Evolutionary conservation across 106 monocot genomes (phyloP).

Genomic region (Amphibolis antarctica): DNA sequence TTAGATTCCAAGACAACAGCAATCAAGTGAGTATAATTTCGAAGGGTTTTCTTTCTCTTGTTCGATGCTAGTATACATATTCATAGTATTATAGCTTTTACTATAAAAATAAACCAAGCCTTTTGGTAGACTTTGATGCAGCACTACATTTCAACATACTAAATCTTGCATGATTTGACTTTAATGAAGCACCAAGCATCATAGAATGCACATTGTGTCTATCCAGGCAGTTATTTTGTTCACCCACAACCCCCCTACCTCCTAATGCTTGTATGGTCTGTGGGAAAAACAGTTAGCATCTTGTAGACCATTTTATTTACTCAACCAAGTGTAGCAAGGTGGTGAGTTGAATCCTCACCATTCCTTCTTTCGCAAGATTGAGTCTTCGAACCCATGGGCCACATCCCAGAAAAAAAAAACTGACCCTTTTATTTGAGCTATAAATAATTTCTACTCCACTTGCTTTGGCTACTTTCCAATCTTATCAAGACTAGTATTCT

Average conservation of each 20-base stretch:
- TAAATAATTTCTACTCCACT: slow-evolving; percentile 33
- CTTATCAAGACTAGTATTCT: slow-evolving; percentile 39
- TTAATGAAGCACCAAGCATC: slow-evolving; percentile 49
- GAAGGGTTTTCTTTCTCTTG: not conserved
- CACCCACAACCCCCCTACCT: too few relatives aligned
- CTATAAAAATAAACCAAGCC: too few relatives aligned
- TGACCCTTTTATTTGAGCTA: not conserved
- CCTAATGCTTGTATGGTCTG: not conserved
- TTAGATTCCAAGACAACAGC: slow-evolving; percentile 89
- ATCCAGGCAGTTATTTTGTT: not conserved
- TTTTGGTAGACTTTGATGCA: slow-evolving; percentile 35
- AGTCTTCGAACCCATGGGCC: too few relatives aligned
- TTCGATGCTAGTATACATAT: not conserved
- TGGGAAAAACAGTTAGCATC: too few relatives aligned
- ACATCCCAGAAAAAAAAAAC: too few relatives aligned
- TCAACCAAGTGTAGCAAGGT: too few relatives aligned
- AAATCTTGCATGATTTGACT: too few relatives aligned
- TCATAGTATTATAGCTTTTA: not conserved
- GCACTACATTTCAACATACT: slow-evolving; percentile 67
- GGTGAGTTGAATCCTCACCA: too few relatives aligned
- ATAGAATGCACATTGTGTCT: too few relatives aligned
- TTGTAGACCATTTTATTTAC: too few relatives aligned
- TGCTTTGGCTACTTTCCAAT: slow-evolving; percentile 79
- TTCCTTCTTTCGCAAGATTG: too few relatives aligned
- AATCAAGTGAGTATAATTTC: slow-evolving; percentile 48